Percentiles rank a stretch among this genome's conserved stretches.
These are phyloP conservation scores for Stenocarpella maydis DNA, from an alignment of 2,329 filamentous ascomycete genomes.

Conservation along the genomic window DNA sequence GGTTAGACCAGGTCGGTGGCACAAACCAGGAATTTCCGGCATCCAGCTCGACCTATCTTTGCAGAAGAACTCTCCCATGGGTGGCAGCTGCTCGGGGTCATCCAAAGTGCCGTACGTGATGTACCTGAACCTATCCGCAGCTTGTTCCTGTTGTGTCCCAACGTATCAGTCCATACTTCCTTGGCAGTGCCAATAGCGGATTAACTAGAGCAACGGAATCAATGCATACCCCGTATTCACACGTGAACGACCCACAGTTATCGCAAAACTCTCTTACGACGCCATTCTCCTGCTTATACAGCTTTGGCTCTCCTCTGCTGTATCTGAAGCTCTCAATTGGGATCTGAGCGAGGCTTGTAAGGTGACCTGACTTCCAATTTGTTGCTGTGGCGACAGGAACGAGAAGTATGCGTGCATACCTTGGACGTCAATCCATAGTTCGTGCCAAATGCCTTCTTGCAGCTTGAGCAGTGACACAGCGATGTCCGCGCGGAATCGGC, in stretches of 20 bases:
- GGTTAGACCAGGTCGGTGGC: not conserved
- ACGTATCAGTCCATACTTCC: not conserved
- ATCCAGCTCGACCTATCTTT: constrained; percentile 57
- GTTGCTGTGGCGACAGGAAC: not conserved
- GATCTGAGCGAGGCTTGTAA: constrained; percentile 39
- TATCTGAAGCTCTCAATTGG: constrained; percentile 42
- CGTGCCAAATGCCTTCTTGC: constrained; percentile 45
- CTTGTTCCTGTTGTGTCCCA: constrained; percentile 44
- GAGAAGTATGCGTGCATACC: constrained; percentile 3
- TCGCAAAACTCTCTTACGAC: constrained; percentile 46
- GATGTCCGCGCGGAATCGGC: constrained; percentile 43
- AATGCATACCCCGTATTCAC: constrained; percentile 44
- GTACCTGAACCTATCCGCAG: constrained; percentile 54
- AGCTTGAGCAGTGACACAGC: constrained; percentile 46
- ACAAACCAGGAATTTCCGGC: constrained; percentile 55
- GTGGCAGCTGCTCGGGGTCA: constrained; percentile 55
- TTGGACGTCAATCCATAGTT: constrained; percentile 47
- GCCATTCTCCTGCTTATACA: constrained; percentile 44
- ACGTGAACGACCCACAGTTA: constrained; percentile 44
- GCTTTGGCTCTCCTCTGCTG: constrained; percentile 39
- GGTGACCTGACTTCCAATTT: too few species aligned
- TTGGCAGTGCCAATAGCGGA: not conserved
- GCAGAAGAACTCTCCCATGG: constrained; percentile 65
- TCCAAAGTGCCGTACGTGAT: constrained; percentile 58
- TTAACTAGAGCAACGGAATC: not conserved